Percentiles rank a stretch among this genome's conserved stretches.
These are phyloP conservation scores for Phycomyces nitens DNA, from an alignment of 192 early-diverging fungal genomes.

Conservation along the genomic window DNA sequence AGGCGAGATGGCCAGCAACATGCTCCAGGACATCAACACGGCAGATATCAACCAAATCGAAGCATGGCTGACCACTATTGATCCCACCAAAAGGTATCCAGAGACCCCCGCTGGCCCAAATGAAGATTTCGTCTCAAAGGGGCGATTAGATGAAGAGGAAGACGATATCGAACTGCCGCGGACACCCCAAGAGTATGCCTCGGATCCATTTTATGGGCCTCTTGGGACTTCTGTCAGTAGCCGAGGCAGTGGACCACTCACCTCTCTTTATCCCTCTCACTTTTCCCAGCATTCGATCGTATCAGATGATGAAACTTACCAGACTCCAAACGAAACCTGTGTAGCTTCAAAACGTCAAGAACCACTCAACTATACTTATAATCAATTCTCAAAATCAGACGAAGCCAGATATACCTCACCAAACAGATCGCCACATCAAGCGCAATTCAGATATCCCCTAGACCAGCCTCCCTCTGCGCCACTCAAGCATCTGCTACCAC, in stretches of 20 bases:
- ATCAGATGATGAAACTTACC: neutral
- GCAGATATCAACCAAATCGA: neutral
- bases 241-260: neutral
- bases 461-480: neutral
- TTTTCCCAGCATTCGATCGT: neutral
- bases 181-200: neutral
- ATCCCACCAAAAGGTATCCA: neutral
- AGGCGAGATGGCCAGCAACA: neutral
- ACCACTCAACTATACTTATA: neutral
- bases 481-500: neutral
- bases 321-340: neutral
- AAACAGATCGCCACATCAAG: neutral
- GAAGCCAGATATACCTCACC: neutral
- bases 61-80: neutral
- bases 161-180: neutral
- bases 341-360: neutral
- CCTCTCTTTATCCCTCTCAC: neutral
- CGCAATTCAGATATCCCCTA: neutral
- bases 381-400: neutral
- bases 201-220: neutral
- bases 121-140: no score
- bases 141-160: no score
- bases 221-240: neutral
- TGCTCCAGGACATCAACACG: neutral
- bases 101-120: no score